Conservation (phyloP, 192 early-diverging fungal genomes). For the Linnemannia hyalina region DNA sequence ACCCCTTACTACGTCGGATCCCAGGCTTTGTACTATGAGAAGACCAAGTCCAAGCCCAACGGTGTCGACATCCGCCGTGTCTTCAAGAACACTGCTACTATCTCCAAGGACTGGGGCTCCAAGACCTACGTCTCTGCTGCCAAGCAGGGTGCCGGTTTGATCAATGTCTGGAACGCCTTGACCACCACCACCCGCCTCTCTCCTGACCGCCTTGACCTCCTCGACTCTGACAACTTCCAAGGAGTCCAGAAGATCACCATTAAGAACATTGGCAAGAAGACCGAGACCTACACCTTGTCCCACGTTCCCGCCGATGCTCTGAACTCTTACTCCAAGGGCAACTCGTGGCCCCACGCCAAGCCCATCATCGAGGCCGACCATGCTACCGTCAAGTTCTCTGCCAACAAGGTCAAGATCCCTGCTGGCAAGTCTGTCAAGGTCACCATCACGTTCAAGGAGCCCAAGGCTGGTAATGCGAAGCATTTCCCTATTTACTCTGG, state of each 20-base stretch:
- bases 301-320: slow-evolving; percentile 59
- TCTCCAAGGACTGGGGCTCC: slow-evolving; percentile 4
- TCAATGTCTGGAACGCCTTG: slow-evolving; percentile 77
- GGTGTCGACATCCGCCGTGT: slow-evolving; percentile 27
- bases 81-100: slow-evolving; percentile 50
- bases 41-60: slow-evolving; percentile 9
- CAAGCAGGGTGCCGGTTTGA: slow-evolving; percentile 79
- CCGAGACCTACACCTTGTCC: slow-evolving; percentile 44
- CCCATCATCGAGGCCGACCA: slow-evolving; percentile 35
- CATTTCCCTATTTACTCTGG: slow-evolving; percentile 43
- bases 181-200: slow-evolving; percentile 60
- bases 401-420: slow-evolving; percentile 33
- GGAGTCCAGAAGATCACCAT: slow-evolving; percentile 54
- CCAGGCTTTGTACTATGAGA: slow-evolving; percentile 36
- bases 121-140: slow-evolving; percentile 58
- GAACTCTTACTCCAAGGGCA: slow-evolving; percentile 48
- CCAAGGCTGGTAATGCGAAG: slow-evolving; percentile 23
- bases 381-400: slow-evolving; percentile 57
- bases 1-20: slow-evolving; percentile 56
- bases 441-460: slow-evolving; percentile 58
- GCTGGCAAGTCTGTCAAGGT: slow-evolving; percentile 46
- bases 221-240: slow-evolving; percentile 57
- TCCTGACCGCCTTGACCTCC: slow-evolving; percentile 71
- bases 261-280: slow-evolving; percentile 54
- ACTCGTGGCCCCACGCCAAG: slow-evolving; percentile 34